Conservation (phyloP, 202 grass and related monocot species). For the Setaria italica region DNA sequence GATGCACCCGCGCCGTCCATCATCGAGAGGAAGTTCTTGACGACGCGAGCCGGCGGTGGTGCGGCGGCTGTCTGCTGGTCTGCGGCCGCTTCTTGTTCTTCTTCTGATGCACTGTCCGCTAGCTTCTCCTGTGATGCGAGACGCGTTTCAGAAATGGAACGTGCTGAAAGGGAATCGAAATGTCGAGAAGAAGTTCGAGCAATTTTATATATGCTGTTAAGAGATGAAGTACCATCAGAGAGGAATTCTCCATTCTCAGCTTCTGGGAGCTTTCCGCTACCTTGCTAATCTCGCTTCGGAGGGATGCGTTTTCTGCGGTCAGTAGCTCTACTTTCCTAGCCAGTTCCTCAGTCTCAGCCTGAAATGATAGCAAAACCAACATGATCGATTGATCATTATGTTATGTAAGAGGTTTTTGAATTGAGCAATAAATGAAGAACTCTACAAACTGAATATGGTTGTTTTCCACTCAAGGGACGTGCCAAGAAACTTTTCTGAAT, state of each 20-base stretch:
- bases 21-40: slow-evolving; percentile 76
- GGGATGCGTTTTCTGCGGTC: slow-evolving; percentile 63
- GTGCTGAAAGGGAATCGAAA: neutral
- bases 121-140: slow-evolving; percentile 57
- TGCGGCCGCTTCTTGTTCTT: neutral
- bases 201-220: neutral
- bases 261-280: slow-evolving; percentile 64
- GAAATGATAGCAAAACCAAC: slow-evolving; percentile 12
- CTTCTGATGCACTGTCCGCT: slow-evolving; percentile 15
- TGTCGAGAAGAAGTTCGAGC: neutral
- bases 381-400: neutral
- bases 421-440: neutral
- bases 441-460: neutral
- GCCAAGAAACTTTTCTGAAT: neutral
- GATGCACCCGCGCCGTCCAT: slow-evolving; percentile 53
- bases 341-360: slow-evolving; percentile 82
- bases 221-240: slow-evolving; percentile 61
- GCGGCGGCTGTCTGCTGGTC: slow-evolving; percentile 23
- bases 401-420: neutral
- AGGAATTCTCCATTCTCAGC: slow-evolving; percentile 72
- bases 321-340: slow-evolving; percentile 65
- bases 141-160: neutral
- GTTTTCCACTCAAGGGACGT: neutral
- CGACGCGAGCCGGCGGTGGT: slow-evolving; percentile 34
- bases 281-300: slow-evolving; percentile 72